Evolutionary conservation across 352 stramenopile species (phyloP), one percentile per base, ranked within the genome.

Genomic region (Globisporangium cystogenes): DNA sequence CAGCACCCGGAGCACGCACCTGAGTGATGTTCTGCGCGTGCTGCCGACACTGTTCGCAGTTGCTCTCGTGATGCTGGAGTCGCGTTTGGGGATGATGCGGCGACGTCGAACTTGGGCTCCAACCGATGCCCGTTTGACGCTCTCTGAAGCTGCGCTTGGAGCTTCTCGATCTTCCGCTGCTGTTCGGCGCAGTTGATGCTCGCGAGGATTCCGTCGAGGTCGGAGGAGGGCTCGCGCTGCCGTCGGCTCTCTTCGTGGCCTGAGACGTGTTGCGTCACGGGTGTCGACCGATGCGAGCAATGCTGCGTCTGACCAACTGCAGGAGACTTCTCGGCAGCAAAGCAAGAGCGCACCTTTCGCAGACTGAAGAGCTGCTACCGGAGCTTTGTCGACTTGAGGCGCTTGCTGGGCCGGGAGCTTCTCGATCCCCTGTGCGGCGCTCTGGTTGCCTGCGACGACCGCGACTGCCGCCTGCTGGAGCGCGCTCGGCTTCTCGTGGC

Each of bases 121-220:
- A 76, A 53, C 29, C 53, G 58, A 21, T 31, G 58, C 51, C 56
- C 61, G 0, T 71, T 62, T 23, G 61, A 43, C n/a, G 68, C 57
- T 65, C 67, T 46, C 26, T 62, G 41, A 3, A 81, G 57, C 21
- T 81, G 65, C 20, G 24, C 53, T 51, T 75, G 59, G 14, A 75
- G 55, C 36, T 42, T 61, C 26, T 69, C 68, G n/a, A 81, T 57
- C 16, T 62, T 68, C 23, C 60, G 62, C 55, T 72, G 62, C 35
- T 81, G 70, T 33, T 71, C 59, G 14, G 43, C 23, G 14, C 51
- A 60, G 39, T 64, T 48, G 53, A 64, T 44, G n/a, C 39, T 26
- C 18, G 51, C 53, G 16, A 64, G 37, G 7, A 64, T 36, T 20
- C 53, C 14, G 51, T 59, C 36, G 35, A 77, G 7, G 51, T 57